Evolutionary conservation across 768 basidiomycete species (phyloP).

Genomic region (Mycena crocata): DNA sequence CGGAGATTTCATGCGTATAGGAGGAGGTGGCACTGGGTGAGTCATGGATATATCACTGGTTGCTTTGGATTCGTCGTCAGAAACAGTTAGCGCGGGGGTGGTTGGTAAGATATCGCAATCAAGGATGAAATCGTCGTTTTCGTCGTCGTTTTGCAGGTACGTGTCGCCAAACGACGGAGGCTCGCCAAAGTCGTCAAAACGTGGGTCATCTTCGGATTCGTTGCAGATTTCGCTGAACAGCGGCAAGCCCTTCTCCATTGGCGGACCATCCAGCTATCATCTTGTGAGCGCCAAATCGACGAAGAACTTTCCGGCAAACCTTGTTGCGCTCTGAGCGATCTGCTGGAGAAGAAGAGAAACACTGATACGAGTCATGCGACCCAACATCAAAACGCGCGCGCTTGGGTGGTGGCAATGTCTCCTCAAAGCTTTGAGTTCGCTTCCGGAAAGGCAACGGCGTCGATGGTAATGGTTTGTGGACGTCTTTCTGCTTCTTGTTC

Average conservation of each 20-base stretch:
- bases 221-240: slow-evolving; percentile 16
- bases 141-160: slow-evolving; percentile 7
- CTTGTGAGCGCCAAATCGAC: not conserved
- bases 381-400: slow-evolving; percentile 14
- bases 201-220: not conserved
- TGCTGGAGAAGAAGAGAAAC: slow-evolving; percentile 16
- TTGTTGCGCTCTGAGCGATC: not conserved
- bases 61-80: slow-evolving; percentile 17
- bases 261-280: not conserved
- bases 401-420: slow-evolving; percentile 12
- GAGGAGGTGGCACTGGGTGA: not conserved
- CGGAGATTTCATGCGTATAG: not conserved
- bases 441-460: slow-evolving; percentile 26
- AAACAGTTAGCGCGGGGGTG: slow-evolving; percentile 34
- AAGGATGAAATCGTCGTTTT: slow-evolving; percentile 45
- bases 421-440: slow-evolving; percentile 11
- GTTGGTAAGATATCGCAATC: slow-evolving; percentile 42
- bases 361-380: not conserved
- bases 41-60: slow-evolving; percentile 19
- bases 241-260: not conserved
- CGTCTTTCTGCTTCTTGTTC: not conserved
- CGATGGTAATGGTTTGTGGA: slow-evolving; percentile 2
- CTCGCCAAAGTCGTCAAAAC: slow-evolving; percentile 12
- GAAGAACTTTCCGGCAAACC: not conserved
- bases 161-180: slow-evolving; percentile 5